Base-by-base conservation (phyloP, 495 filamentous ascomycete genomes). In the Filosporella fistucella region DNA sequence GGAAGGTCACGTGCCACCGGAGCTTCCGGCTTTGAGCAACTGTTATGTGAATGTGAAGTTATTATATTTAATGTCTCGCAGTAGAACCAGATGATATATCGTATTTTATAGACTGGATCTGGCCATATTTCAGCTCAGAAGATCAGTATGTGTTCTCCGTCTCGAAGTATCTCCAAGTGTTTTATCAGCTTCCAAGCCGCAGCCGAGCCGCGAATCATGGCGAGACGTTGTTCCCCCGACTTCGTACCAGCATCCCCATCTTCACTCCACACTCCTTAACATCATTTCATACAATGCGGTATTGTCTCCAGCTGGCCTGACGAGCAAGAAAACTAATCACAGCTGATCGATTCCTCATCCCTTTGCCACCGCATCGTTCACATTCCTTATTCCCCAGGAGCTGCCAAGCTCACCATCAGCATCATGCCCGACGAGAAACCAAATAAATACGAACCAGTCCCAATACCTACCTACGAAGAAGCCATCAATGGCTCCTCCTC, bases 381-480 rank as follows among this genome's bases (percentile, higher is more conserved):
- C 37, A 21, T 2, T 24, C n/a, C n/a, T n/a, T 23, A 23, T 21
- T 23, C 14, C 14, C 24, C 29, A 23, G 12, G 14, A 33, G 16
- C 13, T 21, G n/a, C 28, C 20, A 43, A 14, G 30, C 33, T 21
- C 17, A 24, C 25, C 24, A 32, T 14, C 41, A 28, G 13, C 32
- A 51, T 22, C 56, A 81, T 81, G 77, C 64, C 70, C 55, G 71
- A 76, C 69, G 76, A 81, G 51, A 82, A 81, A 65, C 68, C 69
- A 50, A 62, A 77, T 18, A 61, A 69, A 18, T 83, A 84, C 65
- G 78, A 83, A 57, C 63, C 75, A 40, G 76, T 88, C 45, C 91
- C 93, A 16, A 96, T 97, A 66, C 91, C 91, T 8, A 82, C 85
- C 30, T 98, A 98, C 74, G 91, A 96, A 64, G 93, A 98, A 71